Base-by-base conservation (phyloP, 371 early-diverging fungal genomes). In the Phascolomyces articulosus region DNA sequence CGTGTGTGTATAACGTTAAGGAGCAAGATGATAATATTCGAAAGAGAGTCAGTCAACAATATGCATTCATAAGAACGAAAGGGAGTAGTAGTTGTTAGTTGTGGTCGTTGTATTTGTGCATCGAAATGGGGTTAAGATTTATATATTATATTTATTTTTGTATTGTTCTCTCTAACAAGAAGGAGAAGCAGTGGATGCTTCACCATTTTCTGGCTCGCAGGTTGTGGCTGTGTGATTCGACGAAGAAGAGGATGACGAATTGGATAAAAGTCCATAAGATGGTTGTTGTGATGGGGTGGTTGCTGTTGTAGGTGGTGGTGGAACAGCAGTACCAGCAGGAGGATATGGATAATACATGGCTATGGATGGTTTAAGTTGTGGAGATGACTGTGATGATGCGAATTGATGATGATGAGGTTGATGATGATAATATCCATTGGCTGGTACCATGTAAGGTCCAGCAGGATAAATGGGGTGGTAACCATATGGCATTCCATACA, bases 331-430 rank as follows among this genome's bases (percentile, higher is more conserved):
- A n/a, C n/a, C n/a, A n/a, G n/a, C n/a, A 31, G 10, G 4, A 11
- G 41, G 18, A 26, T 55, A 41, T 34, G 62, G 21, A 41, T 62
- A 62, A 55, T 59, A 59, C 59, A 59, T 59, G 41, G 59, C 59
- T 27, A 59, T 40, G 8, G 28, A 27, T 4, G 59, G 59, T 23
- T 34, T 40, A 16, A 41, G 55, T 23, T 34, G 51, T 28, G 63
- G 57, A 2, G 55, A 63, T n/a, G 44, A 63, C 21, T 55, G 63
- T 41, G 63, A 55, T 24, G 63, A 55, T 63, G 63, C 16, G 11
- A 23, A 47, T 47, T 15, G 44, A 40, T 40, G 18, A 40, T 41
- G n/a, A n/a, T n/a, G n/a, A n/a, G n/a, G n/a, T n/a, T n/a, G n/a
- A n/a, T n/a, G n/a, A n/a, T n/a, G n/a, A n/a, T 34, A 57, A 13